These are phyloP conservation scores for Cyclotella sp. DNA, from an alignment of 108 stramenopile species.

Conservation along the genomic window DNA sequence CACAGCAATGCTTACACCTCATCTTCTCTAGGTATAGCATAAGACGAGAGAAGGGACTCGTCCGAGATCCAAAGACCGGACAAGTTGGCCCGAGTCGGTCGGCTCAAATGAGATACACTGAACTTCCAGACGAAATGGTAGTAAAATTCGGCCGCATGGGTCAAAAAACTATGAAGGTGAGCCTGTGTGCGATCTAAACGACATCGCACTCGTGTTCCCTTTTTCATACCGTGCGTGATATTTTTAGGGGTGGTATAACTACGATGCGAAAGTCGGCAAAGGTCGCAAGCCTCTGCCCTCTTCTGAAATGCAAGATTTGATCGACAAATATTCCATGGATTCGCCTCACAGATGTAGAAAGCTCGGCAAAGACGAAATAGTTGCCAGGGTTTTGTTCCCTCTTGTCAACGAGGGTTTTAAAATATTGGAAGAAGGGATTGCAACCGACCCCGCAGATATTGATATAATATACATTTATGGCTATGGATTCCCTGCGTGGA, in stretches of 20 bases:
- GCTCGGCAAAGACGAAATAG: constrained; percentile 64
- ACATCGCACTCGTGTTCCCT: not conserved
- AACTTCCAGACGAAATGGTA: constrained; percentile 90
- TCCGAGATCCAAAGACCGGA: constrained; percentile 56
- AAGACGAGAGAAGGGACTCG: constrained; percentile 76
- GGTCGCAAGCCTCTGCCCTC: constrained; percentile 81
- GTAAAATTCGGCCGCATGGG: constrained; percentile 86
- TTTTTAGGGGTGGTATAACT: constrained; percentile 85
- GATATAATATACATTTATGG: constrained; percentile 96
- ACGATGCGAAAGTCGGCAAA: constrained; percentile 80
- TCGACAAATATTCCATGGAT: constrained; percentile 56
- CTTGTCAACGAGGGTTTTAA: constrained; percentile 98
- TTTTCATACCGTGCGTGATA: constrained; percentile 1
- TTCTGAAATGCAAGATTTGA: constrained; percentile 74
- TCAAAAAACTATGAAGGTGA: constrained; percentile 82
- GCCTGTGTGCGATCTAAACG: not conserved
- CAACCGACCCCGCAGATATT: constrained; percentile 89
- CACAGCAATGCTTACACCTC: not conserved
- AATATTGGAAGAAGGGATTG: constrained; percentile 95
- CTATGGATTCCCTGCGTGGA: constrained; percentile 93
- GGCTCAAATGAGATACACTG: constrained; percentile 75
- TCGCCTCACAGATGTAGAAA: constrained; percentile 34
- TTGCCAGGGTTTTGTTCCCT: constrained; percentile 80
- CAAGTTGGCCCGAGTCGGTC: constrained; percentile 57
- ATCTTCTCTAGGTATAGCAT: constrained; percentile 62